Evolutionary conservation across 371 early-diverging fungal genomes (phyloP), one percentile per base, ranked within the genome.

Genomic region (Mucor lusitanicus): DNA sequence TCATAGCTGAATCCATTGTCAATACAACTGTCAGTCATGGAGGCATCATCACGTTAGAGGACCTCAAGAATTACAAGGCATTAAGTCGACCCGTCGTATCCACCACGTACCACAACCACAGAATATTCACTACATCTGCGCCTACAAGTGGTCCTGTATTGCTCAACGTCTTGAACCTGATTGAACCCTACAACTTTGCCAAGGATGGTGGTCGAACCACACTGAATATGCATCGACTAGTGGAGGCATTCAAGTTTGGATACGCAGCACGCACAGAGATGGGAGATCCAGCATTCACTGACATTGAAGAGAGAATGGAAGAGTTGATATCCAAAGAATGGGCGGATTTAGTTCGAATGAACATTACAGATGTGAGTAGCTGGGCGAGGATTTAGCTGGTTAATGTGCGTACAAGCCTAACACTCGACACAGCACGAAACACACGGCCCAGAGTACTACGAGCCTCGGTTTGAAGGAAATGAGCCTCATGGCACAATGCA

Each of bases 401-500:
- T 35, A 6, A 1, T 35, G 1, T 35, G 12, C 12, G n/a, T n/a
- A 35, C 12, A 8, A 5, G 12, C 39, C 33, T 12, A 0, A 53
- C 23, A 25, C 27, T 25, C 25, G 3, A 40, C 23, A 46, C 40
- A 81, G 81, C 67, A 79, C 53, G 39, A 56, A 12, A 81, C 82
- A 0, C 70, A 71, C 35, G 59, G 35, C 6, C 85, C 88, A 1
- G 61, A 72, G 12, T 87, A 96, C 68, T 98, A 98, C 73, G 72
- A 88, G n/a, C 92, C 95, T 1, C 75, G 83, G 30, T 95, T 87
- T 79, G 94, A 90, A 21, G 77, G 83, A 19, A 74, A 84, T 13
- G 92, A 91, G 40, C 90, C 93, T 64, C 98, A 95, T 74, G 99
- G 99, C 9, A 99, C 99, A 9, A 97, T 97, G 57, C 99, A 99